Conservation (phyloP, 345 rosid species). For the Eucalyptus cladocalyx region DNA sequence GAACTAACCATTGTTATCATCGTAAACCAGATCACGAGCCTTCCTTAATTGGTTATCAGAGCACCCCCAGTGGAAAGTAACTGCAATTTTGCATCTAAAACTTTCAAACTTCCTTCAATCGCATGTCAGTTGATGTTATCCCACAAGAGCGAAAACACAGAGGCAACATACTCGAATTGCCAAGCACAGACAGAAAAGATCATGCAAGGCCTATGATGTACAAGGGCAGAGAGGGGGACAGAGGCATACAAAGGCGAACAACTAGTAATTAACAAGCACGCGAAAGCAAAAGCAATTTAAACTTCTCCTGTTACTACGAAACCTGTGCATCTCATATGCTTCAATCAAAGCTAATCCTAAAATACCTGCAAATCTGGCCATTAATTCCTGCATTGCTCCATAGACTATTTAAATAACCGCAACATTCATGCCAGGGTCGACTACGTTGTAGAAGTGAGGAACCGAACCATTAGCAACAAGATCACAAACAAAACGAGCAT, state of each 20-base stretch:
- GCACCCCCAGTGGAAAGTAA: not conserved
- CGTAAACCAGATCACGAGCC: not conserved
- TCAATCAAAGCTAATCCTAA: not conserved
- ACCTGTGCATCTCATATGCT: not conserved
- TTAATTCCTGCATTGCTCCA: not conserved
- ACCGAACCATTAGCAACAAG: not conserved
- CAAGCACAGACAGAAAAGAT: not conserved
- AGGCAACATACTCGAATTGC: not conserved
- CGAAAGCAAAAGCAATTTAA: not conserved
- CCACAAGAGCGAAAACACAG: not conserved
- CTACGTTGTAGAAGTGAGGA: not conserved
- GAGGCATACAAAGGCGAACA: not conserved
- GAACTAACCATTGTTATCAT: not conserved
- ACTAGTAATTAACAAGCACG: not conserved
- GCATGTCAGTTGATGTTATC: not conserved
- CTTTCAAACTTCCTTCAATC: not conserved
- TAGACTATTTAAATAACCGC: not conserved
- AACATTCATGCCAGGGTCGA: not conserved
- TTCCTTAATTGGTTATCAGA: not conserved
- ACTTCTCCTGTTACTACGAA: not conserved
- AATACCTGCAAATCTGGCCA: not conserved
- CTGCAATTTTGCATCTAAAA: not conserved
- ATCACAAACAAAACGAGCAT: not conserved
- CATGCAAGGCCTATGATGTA: not conserved
- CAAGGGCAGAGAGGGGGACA: not conserved